Conservation (phyloP, 1,139 yeast genomes). For the Sugiyamaella sp. region DNA sequence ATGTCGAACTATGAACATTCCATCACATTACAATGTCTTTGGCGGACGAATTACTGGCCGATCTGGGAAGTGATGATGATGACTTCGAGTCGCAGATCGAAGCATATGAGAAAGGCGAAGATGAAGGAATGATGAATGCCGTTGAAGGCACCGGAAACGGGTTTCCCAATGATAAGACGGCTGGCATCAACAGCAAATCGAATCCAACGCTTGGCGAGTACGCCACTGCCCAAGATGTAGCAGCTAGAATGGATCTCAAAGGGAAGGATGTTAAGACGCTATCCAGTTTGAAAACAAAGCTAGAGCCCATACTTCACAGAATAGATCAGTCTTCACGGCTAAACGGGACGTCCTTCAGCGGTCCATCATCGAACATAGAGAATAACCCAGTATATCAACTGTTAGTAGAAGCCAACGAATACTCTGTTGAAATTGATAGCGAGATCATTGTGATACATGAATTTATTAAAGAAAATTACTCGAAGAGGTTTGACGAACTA, state of each 20-base stretch:
- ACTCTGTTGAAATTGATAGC: conserved; percentile 56
- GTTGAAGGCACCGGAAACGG: not conserved
- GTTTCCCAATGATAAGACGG: not conserved
- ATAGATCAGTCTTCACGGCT: conserved; percentile 29
- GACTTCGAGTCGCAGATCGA: conserved; percentile 20
- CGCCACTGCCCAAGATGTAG: conserved; percentile 31
- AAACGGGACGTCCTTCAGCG: conserved; percentile 7
- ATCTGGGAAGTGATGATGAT: conserved; percentile 39
- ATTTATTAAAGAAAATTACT: conserved; percentile 57
- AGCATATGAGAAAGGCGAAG: conserved; percentile 22
- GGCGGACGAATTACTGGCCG: conserved; percentile 46
- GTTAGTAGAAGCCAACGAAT: conserved; percentile 57
- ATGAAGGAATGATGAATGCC: conserved; percentile 19
- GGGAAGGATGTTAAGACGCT: conserved; percentile 28
- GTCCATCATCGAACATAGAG: conserved; percentile 38
- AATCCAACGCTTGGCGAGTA: conserved; percentile 20
- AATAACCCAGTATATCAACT: conserved; percentile 52
- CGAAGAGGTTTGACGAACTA: conserved; percentile 70
- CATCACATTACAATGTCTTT: conserved; percentile 35
- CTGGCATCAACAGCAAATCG: conserved; percentile 3
- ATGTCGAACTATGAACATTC: not conserved
- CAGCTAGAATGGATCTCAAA: conserved; percentile 27
- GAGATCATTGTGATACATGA: conserved; percentile 58
- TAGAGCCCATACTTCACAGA: conserved; percentile 36
- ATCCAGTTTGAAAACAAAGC: conserved; percentile 33